These are phyloP conservation scores for Amanita pseudoporphyria DNA, from an alignment of 768 basidiomycete genomes.

Conservation along the genomic window DNA sequence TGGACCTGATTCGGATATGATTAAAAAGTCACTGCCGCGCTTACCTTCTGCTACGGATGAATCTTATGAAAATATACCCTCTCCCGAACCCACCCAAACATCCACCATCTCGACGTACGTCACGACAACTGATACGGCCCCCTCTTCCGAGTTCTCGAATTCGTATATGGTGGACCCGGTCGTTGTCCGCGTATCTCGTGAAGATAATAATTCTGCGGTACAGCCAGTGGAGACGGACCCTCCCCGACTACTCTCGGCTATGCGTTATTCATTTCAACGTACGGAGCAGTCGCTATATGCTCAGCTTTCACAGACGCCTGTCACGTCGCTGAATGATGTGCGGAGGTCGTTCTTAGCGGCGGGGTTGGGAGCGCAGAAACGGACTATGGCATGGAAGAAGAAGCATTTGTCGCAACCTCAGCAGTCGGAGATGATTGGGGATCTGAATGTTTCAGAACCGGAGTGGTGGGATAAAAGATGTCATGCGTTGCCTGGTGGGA, in stretches of 20 bases:
- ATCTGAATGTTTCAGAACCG: slow-evolving; percentile 34
- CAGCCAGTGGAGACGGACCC: not conserved
- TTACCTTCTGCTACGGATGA: slow-evolving; percentile 45
- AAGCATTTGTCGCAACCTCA: slow-evolving; percentile 41
- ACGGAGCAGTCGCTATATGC: slow-evolving; percentile 51
- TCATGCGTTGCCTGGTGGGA: slow-evolving; percentile 59
- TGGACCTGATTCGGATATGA: slow-evolving; percentile 16
- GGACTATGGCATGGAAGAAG: slow-evolving; percentile 52
- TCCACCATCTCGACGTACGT: slow-evolving; percentile 6
- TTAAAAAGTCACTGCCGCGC: slow-evolving; percentile 45
- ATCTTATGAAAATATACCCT: slow-evolving; percentile 27
- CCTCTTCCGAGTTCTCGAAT: not conserved
- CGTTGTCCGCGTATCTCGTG: not conserved
- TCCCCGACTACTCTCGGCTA: slow-evolving; percentile 27
- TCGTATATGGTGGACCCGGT: not conserved
- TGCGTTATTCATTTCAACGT: slow-evolving; percentile 49
- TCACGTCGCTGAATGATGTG: slow-evolving; percentile 47
- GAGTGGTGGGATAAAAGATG: slow-evolving; percentile 56
- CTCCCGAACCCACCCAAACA: slow-evolving; percentile 9
- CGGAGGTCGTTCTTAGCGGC: slow-evolving; percentile 45
- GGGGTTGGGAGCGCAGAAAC: slow-evolving; percentile 41
- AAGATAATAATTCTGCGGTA: not conserved
- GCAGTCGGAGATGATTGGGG: slow-evolving; percentile 17
- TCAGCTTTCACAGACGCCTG: slow-evolving; percentile 39
- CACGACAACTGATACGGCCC: not conserved